A percentile compares a stretch with the other conserved stretches of the same genome.
Evolutionary conservation across 371 early-diverging fungal genomes (phyloP).

Genomic region (Mortierella sp.): DNA sequence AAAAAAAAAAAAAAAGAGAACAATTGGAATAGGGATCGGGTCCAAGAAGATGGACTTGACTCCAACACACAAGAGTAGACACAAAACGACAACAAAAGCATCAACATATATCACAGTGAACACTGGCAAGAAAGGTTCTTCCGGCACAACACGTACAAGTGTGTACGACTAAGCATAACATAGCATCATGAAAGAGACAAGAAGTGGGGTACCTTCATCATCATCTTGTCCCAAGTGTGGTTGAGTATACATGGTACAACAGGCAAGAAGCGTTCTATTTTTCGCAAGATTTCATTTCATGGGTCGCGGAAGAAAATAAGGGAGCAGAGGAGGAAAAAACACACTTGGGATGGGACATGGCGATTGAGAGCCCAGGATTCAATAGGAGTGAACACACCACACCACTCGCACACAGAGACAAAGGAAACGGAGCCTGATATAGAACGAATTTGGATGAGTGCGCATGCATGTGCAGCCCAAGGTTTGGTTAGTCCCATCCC

Average conservation of each 20-base stretch:
- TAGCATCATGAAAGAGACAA: neutral
- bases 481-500: neutral
- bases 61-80: neutral
- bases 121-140: neutral
- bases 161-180: neutral
- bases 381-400: conserved; percentile 6
- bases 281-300: conserved; percentile 14
- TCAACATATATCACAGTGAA: neutral
- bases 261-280: conserved; percentile 8
- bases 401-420: neutral
- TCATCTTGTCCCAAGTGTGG: neutral
- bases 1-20: neutral
- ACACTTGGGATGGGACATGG: conserved; percentile 12
- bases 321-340: conserved; percentile 7
- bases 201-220: neutral
- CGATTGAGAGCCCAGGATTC: conserved; percentile 11
- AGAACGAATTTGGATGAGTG: conserved; percentile 8
- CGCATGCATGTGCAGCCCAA: conserved; percentile 14
- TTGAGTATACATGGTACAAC: neutral
- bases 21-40: neutral
- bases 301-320: conserved; percentile 33
- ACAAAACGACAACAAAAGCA: neutral
- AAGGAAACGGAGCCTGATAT: conserved; percentile 9
- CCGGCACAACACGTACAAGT: neutral
- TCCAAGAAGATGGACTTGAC: neutral